Base-by-base conservation (phyloP, 176 grass and related monocot genomes). In the Ampelocalamus luodianensis region DNA sequence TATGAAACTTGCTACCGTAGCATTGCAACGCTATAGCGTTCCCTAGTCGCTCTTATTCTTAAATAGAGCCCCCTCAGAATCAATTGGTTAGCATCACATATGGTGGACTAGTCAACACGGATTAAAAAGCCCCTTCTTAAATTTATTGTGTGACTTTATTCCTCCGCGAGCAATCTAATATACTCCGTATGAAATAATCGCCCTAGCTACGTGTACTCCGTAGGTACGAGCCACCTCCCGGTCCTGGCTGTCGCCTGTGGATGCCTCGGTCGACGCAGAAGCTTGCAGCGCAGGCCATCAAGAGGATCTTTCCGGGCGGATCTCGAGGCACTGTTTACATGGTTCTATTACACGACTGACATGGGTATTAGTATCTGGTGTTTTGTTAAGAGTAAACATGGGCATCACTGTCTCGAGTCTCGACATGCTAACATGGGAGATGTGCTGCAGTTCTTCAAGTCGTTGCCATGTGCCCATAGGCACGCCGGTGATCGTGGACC, bases 401-500 rank as follows among this genome's bases (percentile, higher is more conserved):
- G 63, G 0, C 63, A 29, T 37, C 63, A 18, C 29, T 8, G 29
- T 65, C 14, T 8, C 27, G 62, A 16, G 62, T 7, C 14, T 65
- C 27, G 58, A 72, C 85, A 44, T 3, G 22, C 29, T 38, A 48
- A 70, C 74, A 78, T 36, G 74, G 26, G 26, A 29, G 39, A n/a
- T 13, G 18, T 34, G 65, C 17, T 15, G 16, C 8, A 3, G 66
- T 50, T 44, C 20, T n/a, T 45, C 17, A 69, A 56, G 37, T 36
- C 23, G 16, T 26, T 16, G 68, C n/a, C 46, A 24, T 27, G 18
- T 15, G 68, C 59, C 74, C 56, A 24, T 58, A 13, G 9, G 27
- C 61, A 72, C 50, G 82, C 48, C 77, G 42, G 77, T 81, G 88
- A 89, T 89, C 83, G 83, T 85, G 88, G 71, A 20, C 62, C 51